Evolutionary conservation across 1,139 yeast species (phyloP).

Genomic region (Candida frijolesensis): DNA sequence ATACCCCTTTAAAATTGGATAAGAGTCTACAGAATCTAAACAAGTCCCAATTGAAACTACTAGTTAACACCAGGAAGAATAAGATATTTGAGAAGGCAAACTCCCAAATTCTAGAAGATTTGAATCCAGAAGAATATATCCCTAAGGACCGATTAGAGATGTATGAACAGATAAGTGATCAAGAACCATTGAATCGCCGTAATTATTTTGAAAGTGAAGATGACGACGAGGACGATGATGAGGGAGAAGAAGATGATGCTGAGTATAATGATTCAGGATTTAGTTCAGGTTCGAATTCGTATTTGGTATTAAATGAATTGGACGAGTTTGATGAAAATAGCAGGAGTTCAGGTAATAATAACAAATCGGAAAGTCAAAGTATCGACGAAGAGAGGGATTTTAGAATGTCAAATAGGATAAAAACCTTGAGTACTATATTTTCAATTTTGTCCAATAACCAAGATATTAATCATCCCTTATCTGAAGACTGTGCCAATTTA

Average conservation of each 20-base stretch:
- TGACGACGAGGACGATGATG: constrained; percentile 22
- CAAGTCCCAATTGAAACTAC: constrained; percentile 35
- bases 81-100: constrained; percentile 15
- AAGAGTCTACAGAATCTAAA: constrained; percentile 31
- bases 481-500: constrained; percentile 78
- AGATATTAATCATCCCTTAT: constrained; percentile 86
- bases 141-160: constrained; percentile 34
- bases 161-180: constrained; percentile 22
- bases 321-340: constrained; percentile 18
- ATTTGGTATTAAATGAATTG: constrained; percentile 30
- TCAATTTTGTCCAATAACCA: constrained; percentile 58
- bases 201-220: constrained; percentile 22
- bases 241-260: constrained; percentile 20
- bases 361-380: not conserved
- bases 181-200: constrained; percentile 22
- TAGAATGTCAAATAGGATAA: constrained; percentile 43
- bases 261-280: constrained; percentile 18
- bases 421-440: constrained; percentile 66
- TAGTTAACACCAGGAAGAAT: constrained; percentile 17
- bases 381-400: constrained; percentile 13
- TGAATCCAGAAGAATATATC: constrained; percentile 34
- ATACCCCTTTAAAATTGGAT: constrained; percentile 32
- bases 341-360: constrained; percentile 6
- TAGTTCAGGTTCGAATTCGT: constrained; percentile 30
- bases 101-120: constrained; percentile 18